Conservation (phyloP, 805 yeast genomes). For the Blastobotrys americana region DNA sequence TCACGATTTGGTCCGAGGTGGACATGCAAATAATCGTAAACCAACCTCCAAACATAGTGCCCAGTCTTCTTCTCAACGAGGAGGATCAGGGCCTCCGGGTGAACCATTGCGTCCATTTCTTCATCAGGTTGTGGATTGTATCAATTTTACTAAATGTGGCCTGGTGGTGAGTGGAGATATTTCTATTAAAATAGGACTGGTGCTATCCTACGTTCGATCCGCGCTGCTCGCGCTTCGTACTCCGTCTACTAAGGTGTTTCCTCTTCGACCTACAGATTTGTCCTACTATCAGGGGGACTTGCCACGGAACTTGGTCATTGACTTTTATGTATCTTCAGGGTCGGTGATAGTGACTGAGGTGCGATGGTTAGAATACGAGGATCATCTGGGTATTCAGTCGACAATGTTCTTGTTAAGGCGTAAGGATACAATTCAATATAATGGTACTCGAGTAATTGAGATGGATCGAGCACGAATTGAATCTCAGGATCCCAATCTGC, state of each 20-base stretch:
- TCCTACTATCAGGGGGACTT: constrained; percentile 1
- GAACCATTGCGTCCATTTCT: too few relatives aligned
- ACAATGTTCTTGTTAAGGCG: background rate
- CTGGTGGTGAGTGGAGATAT: background rate
- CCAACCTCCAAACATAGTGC: too few relatives aligned
- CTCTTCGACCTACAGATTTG: background rate
- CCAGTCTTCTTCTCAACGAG: too few relatives aligned
- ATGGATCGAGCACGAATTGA: constrained; percentile 19
- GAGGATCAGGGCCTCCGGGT: too few relatives aligned
- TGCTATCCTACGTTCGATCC: constrained; percentile 3
- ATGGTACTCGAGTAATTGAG: constrained; percentile 16
- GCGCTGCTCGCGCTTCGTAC: constrained; percentile 8
- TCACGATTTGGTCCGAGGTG: too few relatives aligned
- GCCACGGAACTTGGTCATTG: constrained; percentile 15
- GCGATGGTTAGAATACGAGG: constrained; percentile 11
- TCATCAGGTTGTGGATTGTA: constrained; percentile 17
- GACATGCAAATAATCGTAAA: too few relatives aligned
- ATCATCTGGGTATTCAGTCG: constrained; percentile 2
- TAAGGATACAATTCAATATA: constrained; percentile 8
- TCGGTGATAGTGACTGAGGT: constrained; percentile 17
- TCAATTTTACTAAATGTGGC: constrained; percentile 13
- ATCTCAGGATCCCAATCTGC: constrained; percentile 23
- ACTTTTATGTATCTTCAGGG: constrained; percentile 17
- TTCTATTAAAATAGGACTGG: background rate
- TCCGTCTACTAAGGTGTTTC: constrained; percentile 8